A percentile compares a stretch with the other conserved stretches of the same genome.
Evolutionary conservation across 305 asterid genomes (phyloP).

Genomic region (Fraxinus sp.): DNA sequence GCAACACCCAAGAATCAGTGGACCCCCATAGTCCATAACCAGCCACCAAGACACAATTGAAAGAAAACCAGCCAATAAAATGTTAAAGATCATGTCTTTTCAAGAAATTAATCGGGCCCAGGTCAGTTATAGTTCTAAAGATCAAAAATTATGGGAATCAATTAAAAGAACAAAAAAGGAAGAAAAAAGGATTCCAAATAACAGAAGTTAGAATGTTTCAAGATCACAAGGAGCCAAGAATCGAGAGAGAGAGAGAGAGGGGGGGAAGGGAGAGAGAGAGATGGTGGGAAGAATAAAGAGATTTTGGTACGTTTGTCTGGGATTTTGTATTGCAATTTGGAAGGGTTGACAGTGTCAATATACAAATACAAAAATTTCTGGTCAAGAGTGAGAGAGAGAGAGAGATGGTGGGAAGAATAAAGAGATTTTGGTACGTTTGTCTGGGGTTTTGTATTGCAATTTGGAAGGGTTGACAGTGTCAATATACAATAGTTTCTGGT

Average conservation of each 20-base stretch:
- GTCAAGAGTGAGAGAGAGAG: no score
- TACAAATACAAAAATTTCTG: no score
- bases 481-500: no score
- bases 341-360: no score
- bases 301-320: no score
- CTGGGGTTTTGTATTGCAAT: no score
- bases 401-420: no score
- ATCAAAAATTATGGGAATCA: conserved; percentile 31
- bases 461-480: no score
- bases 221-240: conserved; percentile 22
- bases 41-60: conserved; percentile 30
- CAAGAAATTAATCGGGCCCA: conserved; percentile 5
- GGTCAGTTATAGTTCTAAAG: conserved; percentile 19
- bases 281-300: no score
- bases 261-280: neutral
- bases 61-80: conserved; percentile 30
- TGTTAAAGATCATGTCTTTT: conserved; percentile 37
- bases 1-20: conserved; percentile 31
- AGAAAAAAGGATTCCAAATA: neutral
- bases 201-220: conserved; percentile 23
- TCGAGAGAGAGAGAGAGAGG: neutral
- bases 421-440: no score
- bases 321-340: no score
- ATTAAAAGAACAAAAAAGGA: conserved; percentile 2
- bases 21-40: conserved; percentile 34